Base-by-base conservation (phyloP, 768 basidiomycete species). In the Boletales sp. region DNA sequence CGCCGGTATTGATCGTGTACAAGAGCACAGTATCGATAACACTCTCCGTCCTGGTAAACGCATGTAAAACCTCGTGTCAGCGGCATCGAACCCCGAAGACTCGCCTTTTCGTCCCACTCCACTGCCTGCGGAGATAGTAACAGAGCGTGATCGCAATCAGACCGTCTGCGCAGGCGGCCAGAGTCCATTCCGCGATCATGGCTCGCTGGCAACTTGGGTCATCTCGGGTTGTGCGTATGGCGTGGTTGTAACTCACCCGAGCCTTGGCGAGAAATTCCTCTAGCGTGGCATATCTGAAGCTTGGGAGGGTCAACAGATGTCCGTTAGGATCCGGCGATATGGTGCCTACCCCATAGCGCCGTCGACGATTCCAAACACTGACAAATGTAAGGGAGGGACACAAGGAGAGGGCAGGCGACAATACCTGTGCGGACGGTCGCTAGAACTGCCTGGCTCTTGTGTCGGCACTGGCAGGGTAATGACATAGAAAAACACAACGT, bases 1-100 rank as follows among this genome's bases (percentile, higher is more conserved):
- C 51, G 12, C 55, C 56, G 6, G 57, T 57, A 27, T 58, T 53
- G 43, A 60, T 46, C 13, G 39, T 60, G 41, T 60, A 60, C 21
- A 60, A n/a, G 6, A 60, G 48, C 15, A 60, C 40, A 5, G 34
- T 49, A 12, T 60, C 53, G 43, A 60, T 50, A 19, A 60, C 30
- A 5, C 24, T 47, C n/a, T 59, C 48, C 14, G 55, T 59, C 30
- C 58, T 59, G 8, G n/a, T 12, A 34, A 36, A n/a, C 5, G 7
- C 24, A 29, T 36, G 34, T 31, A 11, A n/a, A 21, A 18, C 11
- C 9, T 12, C 14, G 19, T 21, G 19, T 21, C 19, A 9, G 18
- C 0, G 6, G 19, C 13, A 4, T 17, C 3, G 12, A n/a, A 18
- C 9, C 8, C 1, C 1, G 13, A 5, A 24, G 5, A 21, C 21